Evolutionary conservation across 176 grass and related monocot genomes (phyloP).

Genomic region (Saccharum officinarum): DNA sequence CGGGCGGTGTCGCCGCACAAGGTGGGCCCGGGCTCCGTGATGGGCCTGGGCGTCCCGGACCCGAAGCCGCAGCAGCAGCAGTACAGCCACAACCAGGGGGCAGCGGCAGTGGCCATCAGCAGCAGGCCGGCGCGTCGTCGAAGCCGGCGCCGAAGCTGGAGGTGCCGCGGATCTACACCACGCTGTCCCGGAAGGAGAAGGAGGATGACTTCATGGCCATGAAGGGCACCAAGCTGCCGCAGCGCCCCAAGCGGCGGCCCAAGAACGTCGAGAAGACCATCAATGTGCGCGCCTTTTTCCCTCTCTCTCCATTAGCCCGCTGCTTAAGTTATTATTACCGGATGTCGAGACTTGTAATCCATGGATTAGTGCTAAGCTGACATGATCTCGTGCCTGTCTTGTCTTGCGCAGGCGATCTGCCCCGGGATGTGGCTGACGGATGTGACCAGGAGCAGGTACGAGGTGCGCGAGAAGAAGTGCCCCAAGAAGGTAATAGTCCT

Average conservation of each 20-base stretch:
- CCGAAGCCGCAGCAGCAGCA: not conserved
- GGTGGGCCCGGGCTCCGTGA: not conserved
- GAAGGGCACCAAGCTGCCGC: slow-evolving; percentile 79
- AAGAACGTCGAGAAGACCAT: slow-evolving; percentile 65
- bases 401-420: slow-evolving; percentile 41
- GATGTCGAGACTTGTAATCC: no score
- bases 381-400: not conserved
- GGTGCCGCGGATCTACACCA: slow-evolving; percentile 67
- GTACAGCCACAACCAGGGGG: not conserved
- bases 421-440: slow-evolving; percentile 84
- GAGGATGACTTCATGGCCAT: slow-evolving; percentile 82
- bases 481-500: slow-evolving; percentile 64
- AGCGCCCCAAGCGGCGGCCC: slow-evolving; percentile 69
- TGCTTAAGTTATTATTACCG: not conserved
- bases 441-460: slow-evolving; percentile 63
- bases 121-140: not conserved
- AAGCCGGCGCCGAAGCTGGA: slow-evolving; percentile 43
- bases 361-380: not conserved
- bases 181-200: slow-evolving; percentile 78
- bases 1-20: not conserved
- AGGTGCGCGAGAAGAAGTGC: slow-evolving; percentile 88
- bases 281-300: slow-evolving; percentile 27
- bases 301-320: not conserved
- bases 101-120: not conserved
- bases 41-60: slow-evolving; percentile 19